These are phyloP conservation scores for Talaromyces funiculosus DNA, from an alignment of 2,329 filamentous ascomycete genomes.

Conservation along the genomic window DNA sequence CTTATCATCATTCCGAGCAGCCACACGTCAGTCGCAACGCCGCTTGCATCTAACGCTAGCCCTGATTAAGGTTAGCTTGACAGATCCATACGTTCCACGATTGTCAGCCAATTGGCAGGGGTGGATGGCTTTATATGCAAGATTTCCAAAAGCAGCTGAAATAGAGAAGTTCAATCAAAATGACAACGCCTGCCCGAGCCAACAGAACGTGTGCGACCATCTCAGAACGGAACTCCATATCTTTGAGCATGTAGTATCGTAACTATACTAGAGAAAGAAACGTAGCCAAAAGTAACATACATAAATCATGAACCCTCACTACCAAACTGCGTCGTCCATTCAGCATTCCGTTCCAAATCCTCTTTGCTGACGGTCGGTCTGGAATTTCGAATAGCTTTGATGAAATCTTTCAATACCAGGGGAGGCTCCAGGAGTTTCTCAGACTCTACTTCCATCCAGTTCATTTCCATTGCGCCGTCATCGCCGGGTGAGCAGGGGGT, in stretches of 20 bases:
- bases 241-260: background rate
- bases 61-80: background rate
- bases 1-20: no score
- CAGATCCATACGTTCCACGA: background rate
- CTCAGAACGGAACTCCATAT: background rate
- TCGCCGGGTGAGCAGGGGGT: constrained; percentile 96
- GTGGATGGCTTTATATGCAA: background rate
- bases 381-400: constrained; percentile 82
- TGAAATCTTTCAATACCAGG: constrained; percentile 83
- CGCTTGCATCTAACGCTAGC: background rate
- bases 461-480: constrained; percentile 80
- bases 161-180: background rate
- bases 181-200: background rate
- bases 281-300: background rate
- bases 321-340: constrained; percentile 96
- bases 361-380: constrained; percentile 85
- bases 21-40: background rate
- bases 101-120: no score
- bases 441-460: constrained; percentile 78
- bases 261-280: background rate
- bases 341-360: constrained; percentile 75
- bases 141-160: background rate
- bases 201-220: background rate
- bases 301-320: constrained; percentile 65
- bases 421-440: constrained; percentile 82